Percentiles rank a stretch among this genome's conserved stretches.
Conservation (phyloP, 306 rosid genomes). For the Vachellia pachyceras region DNA sequence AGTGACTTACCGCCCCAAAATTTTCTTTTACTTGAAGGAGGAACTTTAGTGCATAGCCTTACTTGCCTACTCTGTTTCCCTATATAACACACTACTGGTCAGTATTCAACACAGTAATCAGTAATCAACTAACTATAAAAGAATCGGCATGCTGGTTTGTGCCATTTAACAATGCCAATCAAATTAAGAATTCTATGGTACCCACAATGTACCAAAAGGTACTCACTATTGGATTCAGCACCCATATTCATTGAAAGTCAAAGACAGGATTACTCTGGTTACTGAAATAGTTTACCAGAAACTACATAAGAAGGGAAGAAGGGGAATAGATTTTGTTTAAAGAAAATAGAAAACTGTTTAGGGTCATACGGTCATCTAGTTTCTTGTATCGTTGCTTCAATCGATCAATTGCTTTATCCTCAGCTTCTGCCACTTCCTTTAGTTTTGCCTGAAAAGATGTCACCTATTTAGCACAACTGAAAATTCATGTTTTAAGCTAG, state of each 20-base stretch:
- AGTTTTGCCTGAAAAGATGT: conserved; percentile 62
- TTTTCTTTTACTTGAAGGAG: conserved; percentile 84
- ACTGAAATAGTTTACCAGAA: not conserved
- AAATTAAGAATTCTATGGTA: not conserved
- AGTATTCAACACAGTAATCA: conserved; percentile 8
- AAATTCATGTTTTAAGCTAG: not conserved
- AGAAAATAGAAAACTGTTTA: conserved; percentile 19
- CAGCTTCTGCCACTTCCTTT: conserved; percentile 59
- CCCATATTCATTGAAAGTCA: not conserved
- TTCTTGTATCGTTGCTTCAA: conserved; percentile 62
- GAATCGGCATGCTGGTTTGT: not conserved
- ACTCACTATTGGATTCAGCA: not conserved
- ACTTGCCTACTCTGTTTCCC: conserved; percentile 91
- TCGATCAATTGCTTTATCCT: conserved; percentile 57
- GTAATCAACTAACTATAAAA: conserved; percentile 9
- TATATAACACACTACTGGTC: conserved; percentile 39
- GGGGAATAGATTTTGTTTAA: not conserved
- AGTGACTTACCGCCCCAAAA: conserved; percentile 66
- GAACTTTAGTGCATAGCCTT: conserved; percentile 72
- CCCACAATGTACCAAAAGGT: not conserved
- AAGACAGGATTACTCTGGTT: not conserved
- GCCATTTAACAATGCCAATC: conserved; percentile 12
- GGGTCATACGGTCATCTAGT: conserved; percentile 77
- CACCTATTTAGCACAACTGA: conserved; percentile 22
- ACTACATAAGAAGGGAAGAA: not conserved